phyloP scores from a whole-genome alignment of 108 stramenopile species.

The Fistulifera solaris region DNA sequence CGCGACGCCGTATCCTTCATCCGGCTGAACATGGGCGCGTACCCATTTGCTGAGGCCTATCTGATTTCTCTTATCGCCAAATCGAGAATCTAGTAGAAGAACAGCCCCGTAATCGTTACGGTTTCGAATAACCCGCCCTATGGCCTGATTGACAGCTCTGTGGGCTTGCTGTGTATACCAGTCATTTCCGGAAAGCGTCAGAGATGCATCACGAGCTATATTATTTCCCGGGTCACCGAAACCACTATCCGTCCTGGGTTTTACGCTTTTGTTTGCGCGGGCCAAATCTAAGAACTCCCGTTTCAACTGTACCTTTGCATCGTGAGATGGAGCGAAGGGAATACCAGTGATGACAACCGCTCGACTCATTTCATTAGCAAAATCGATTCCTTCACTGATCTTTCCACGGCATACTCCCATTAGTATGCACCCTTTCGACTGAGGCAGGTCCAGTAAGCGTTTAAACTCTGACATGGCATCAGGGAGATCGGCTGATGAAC shows the following conservation, averaged over 20 bases:
- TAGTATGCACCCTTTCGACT: conserved; percentile 73
- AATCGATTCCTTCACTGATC: conserved; percentile 89
- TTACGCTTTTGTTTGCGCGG: conserved; percentile 25
- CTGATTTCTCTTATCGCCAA: conserved; percentile 60
- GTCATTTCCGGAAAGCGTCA: conserved; percentile 74
- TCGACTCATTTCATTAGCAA: conserved; percentile 87
- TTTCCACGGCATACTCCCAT: conserved; percentile 96
- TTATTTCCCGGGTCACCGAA: conserved; percentile 33
- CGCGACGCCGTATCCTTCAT: conserved; percentile 60
- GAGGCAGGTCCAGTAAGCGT: conserved; percentile 49
- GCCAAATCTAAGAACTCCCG: conserved; percentile 85
- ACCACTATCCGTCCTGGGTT: conserved; percentile 44
- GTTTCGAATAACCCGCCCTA: conserved; percentile 98
- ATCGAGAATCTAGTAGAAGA: conserved; percentile 89
- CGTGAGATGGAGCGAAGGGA: conserved; percentile 90
- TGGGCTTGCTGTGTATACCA: conserved; percentile 98
- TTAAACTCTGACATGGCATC: conserved; percentile 89
- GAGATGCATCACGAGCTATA: background rate
- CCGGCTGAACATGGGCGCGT: conserved; percentile 56
- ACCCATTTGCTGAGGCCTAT: conserved; percentile 79
- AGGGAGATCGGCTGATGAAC: conserved; percentile 59
- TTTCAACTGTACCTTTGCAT: conserved; percentile 93
- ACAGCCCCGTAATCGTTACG: conserved; percentile 93
- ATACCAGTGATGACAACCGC: conserved; percentile 96
- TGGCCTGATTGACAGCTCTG: conserved; percentile 96